A percentile compares a stretch with the other conserved stretches of the same genome.
These are phyloP conservation scores for Cokeromyces recurvatus DNA, from an alignment of 371 early-diverging fungal genomes.

Conservation along the genomic window DNA sequence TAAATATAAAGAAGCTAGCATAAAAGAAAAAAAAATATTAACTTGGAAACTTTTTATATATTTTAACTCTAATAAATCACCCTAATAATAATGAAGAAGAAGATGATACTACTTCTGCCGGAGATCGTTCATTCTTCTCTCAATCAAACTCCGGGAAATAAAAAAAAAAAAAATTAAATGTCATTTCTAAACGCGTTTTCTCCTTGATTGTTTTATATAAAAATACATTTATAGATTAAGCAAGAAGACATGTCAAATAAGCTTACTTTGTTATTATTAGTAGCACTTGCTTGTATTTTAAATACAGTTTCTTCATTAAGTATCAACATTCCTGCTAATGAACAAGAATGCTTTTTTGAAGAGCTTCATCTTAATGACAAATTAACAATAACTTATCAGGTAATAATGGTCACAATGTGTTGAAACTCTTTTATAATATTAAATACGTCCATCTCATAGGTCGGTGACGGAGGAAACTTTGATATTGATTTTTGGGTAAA, in stretches of 20 bases:
- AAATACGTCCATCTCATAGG: slow-evolving; percentile 21
- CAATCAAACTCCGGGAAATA: no score
- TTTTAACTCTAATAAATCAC: no score
- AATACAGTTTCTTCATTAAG: slow-evolving; percentile 11
- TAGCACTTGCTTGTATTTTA: slow-evolving; percentile 5
- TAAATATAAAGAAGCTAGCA: no score
- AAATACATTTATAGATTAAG: no score
- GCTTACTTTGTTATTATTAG: slow-evolving; percentile 6
- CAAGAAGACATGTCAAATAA: slow-evolving; percentile 8
- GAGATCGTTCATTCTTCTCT: no score
- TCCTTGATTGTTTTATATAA: not conserved
- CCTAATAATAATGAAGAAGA: no score
- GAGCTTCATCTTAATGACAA: slow-evolving; percentile 52
- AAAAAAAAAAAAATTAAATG: no score
- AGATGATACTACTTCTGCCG: no score
- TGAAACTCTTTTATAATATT: no score
- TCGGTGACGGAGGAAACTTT: slow-evolving; percentile 63
- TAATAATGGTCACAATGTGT: slow-evolving; percentile 5
- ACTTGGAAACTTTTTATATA: no score
- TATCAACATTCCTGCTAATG: slow-evolving; percentile 46
- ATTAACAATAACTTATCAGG: slow-evolving; percentile 63
- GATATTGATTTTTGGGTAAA: slow-evolving; percentile 63
- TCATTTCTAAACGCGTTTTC: slow-evolving; percentile 6
- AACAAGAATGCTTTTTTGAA: slow-evolving; percentile 62
- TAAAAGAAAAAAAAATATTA: no score